Conservation (phyloP, 305 asterid species). For the Caryopteris hybrid region DNA sequence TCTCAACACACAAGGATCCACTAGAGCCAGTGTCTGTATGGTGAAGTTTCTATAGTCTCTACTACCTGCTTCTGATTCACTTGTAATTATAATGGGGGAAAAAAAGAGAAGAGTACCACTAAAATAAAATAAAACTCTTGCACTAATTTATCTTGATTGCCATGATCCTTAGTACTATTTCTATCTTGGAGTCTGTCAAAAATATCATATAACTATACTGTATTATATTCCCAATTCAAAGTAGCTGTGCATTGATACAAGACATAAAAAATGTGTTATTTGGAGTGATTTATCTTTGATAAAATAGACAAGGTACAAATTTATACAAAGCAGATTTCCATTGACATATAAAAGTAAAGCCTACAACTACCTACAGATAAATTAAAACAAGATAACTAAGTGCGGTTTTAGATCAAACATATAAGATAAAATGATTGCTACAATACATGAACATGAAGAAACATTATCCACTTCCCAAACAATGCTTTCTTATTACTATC, state of each 20-base stretch:
- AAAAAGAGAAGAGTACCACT: neutral
- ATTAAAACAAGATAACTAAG: neutral
- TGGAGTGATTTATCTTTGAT: neutral
- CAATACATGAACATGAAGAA: neutral
- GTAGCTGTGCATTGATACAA: neutral
- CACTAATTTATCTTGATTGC: neutral
- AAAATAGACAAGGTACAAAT: neutral
- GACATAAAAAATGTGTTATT: neutral
- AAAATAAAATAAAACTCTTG: neutral
- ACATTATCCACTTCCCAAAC: neutral
- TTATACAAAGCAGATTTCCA: neutral
- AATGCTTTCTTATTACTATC: neutral
- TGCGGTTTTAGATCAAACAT: neutral
- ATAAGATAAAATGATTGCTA: neutral
- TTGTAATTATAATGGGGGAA: neutral
- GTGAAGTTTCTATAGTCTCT: conserved; percentile 37
- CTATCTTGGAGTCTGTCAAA: neutral
- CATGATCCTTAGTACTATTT: neutral
- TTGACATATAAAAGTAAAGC: neutral
- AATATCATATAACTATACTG: neutral
- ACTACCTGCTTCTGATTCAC: conserved; percentile 35
- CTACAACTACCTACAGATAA: neutral
- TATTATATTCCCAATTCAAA: neutral
- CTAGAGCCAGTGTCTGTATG: conserved; percentile 23
- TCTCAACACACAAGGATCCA: conserved; percentile 32